Base-by-base conservation (phyloP, 257 asterid species). In the Penstemon newberryi region DNA sequence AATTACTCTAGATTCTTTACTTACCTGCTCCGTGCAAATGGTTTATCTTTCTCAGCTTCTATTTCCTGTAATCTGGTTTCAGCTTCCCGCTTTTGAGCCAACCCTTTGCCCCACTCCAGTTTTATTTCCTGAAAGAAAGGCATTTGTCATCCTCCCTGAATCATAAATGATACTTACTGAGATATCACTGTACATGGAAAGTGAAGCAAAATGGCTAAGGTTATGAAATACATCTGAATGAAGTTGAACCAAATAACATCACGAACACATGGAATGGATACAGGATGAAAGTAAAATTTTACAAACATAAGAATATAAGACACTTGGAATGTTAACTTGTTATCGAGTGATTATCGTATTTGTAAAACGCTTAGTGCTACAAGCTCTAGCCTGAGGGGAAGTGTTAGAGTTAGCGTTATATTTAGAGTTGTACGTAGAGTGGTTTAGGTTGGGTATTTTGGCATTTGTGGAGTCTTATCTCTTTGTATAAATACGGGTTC, bases 41-140 rank as follows among this genome's bases (percentile, higher is more conserved):
- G 99, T 76, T 84, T 88, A n/a, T 88, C 85, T 85, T 84, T 93
- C 86, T 93, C 97, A n/a, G 19, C 76, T 76, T 90, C 96, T 37
- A 88, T 41, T 76, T 88, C 99, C 78, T 78, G 78, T 66, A 85
- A 57, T 74, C 80, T 85, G 52, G 84, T 89, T 76, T 93, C 96
- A 79, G 89, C 88, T 83, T 93, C 97, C 69, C 94, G 85, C 82
- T 90, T 93, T 70, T 90, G 99, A 70, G 89, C 90, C 84, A 92
- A 74, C 50, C 98, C 96, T 66, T 89, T 85, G 50, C 96, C 98
- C 98, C 98, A 92, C 77, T 89, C 98, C 78, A 92, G 70, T 72
- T 87, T 89, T 78, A 89, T 74, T 86, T 89, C 98, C 95, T 92
- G 85, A 74, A 67, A 47, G 65, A 57, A 72, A 67, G 68, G 67